phyloP scores from a whole-genome alignment of 257 asterid genomes.

The Handroanthus guayacan region DNA sequence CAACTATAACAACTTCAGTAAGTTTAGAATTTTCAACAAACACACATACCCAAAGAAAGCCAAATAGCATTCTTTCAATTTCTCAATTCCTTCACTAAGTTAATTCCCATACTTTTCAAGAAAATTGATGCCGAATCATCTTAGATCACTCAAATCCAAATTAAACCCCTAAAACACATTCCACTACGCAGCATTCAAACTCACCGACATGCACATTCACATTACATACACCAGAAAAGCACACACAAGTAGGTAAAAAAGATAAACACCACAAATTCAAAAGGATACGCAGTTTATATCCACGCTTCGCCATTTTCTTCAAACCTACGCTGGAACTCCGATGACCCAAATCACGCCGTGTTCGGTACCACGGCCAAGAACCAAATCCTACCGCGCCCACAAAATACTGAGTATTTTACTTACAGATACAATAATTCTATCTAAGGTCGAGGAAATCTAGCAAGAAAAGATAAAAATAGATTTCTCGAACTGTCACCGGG shows the following conservation, averaged over 20 bases:
- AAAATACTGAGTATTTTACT: slow-evolving; percentile 15
- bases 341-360: slow-evolving; percentile 37
- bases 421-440: slow-evolving; percentile 29
- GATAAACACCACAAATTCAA: slow-evolving; percentile 21
- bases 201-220: slow-evolving; percentile 44
- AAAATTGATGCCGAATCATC: slow-evolving; percentile 25
- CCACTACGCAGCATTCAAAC: slow-evolving; percentile 36
- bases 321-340: slow-evolving; percentile 34
- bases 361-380: slow-evolving; percentile 41
- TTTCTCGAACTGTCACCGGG: slow-evolving; percentile 42
- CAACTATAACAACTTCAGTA: slow-evolving; percentile 11
- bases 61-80: slow-evolving; percentile 14
- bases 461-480: slow-evolving; percentile 40
- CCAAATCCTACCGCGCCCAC: slow-evolving; percentile 27
- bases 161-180: slow-evolving; percentile 38
- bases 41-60: background rate
- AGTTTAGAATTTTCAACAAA: slow-evolving; percentile 6
- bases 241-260: slow-evolving; percentile 7
- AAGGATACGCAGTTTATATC: slow-evolving; percentile 98
- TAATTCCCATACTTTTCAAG: background rate
- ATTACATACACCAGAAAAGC: slow-evolving; percentile 24
- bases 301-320: slow-evolving; percentile 78
- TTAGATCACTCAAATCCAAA: slow-evolving; percentile 41
- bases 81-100: slow-evolving; percentile 19
- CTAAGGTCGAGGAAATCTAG: slow-evolving; percentile 35